Percentiles rank a stretch among this genome's conserved stretches.
Evolutionary conservation across 805 yeast species (phyloP).

Genomic region (Scheffersomyces amazonensis): DNA sequence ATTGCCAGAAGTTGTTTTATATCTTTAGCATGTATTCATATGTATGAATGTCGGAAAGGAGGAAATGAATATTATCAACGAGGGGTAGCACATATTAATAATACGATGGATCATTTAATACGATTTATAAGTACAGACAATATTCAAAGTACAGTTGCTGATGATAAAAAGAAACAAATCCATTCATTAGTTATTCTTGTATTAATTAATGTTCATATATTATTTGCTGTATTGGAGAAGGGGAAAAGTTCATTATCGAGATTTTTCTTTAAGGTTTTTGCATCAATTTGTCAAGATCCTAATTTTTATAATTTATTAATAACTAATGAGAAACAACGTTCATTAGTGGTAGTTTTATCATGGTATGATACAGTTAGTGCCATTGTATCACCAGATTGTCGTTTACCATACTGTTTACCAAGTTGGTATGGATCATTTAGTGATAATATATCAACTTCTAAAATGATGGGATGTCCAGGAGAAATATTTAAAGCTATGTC

Average conservation of each 20-base stretch:
- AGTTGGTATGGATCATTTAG: slow-evolving; percentile 49
- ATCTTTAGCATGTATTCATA: slow-evolving; percentile 53
- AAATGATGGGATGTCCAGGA: slow-evolving; percentile 61
- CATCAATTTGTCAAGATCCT: slow-evolving; percentile 45
- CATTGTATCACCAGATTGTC: slow-evolving; percentile 53
- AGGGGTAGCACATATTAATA: slow-evolving; percentile 54
- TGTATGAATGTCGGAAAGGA: slow-evolving; percentile 51
- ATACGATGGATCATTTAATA: slow-evolving; percentile 54
- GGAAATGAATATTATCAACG: slow-evolving; percentile 49
- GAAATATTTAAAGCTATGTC: slow-evolving; percentile 49
- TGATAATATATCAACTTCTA: slow-evolving; percentile 45
- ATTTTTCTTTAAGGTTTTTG: slow-evolving; percentile 47
- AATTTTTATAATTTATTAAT: slow-evolving; percentile 39
- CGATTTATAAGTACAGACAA: slow-evolving; percentile 29
- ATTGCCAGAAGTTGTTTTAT: slow-evolving; percentile 58
- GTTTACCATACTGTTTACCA: slow-evolving; percentile 51
- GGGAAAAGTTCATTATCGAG: slow-evolving; percentile 53
- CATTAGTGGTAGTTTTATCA: slow-evolving; percentile 48
- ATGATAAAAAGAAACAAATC: slow-evolving; percentile 14
- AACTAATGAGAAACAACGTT: slow-evolving; percentile 47
- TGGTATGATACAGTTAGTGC: slow-evolving; percentile 63
- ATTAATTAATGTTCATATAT: slow-evolving; percentile 51
- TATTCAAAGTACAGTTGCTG: slow-evolving; percentile 1
- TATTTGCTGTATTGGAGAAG: slow-evolving; percentile 52
- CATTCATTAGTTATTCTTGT: slow-evolving; percentile 44